Conservation (phyloP, 1,284 basidiomycete species). For the Rhodotorula sp. region DNA sequence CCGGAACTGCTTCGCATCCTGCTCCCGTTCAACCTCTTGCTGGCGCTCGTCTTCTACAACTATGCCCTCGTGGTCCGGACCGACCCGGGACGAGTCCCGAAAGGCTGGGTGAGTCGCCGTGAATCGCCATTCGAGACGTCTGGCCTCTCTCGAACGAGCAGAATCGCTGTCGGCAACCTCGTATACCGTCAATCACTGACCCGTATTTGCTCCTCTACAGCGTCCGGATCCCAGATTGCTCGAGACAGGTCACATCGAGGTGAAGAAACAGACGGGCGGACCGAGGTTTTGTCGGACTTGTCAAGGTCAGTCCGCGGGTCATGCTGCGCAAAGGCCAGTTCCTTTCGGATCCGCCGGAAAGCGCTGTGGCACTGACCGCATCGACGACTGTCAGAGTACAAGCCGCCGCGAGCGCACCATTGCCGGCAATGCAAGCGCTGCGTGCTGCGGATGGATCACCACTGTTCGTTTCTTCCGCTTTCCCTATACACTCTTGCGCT, state of each 20-base stretch:
- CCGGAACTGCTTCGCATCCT: constrained; percentile 70
- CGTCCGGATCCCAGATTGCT: constrained; percentile 63
- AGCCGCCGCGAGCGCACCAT: constrained; percentile 69
- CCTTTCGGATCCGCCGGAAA: constrained; percentile 11
- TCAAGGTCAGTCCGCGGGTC: constrained; percentile 24
- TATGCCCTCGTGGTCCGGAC: constrained; percentile 77
- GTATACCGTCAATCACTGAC: background rate
- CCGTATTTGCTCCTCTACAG: background rate
- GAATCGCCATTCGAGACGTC: background rate
- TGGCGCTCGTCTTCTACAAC: constrained; percentile 77
- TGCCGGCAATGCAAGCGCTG: constrained; percentile 79
- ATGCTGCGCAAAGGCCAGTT: too few species aligned
- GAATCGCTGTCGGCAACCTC: too few species aligned
- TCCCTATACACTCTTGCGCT: background rate
- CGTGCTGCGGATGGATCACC: constrained; percentile 81
- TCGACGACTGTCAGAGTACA: constrained; percentile 43
- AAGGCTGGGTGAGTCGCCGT: constrained; percentile 64
- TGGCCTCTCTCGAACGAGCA: background rate
- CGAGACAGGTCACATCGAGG: constrained; percentile 67
- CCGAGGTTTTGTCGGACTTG: constrained; percentile 80
- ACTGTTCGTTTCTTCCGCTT: constrained; percentile 57
- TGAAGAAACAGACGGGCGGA: constrained; percentile 74
- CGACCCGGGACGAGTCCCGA: constrained; percentile 79
- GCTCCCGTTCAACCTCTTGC: constrained; percentile 60
- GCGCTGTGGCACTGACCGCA: constrained; percentile 22